Conservation (phyloP, 2,329 filamentous ascomycete genomes). For the Ophiostoma piceae region DNA sequence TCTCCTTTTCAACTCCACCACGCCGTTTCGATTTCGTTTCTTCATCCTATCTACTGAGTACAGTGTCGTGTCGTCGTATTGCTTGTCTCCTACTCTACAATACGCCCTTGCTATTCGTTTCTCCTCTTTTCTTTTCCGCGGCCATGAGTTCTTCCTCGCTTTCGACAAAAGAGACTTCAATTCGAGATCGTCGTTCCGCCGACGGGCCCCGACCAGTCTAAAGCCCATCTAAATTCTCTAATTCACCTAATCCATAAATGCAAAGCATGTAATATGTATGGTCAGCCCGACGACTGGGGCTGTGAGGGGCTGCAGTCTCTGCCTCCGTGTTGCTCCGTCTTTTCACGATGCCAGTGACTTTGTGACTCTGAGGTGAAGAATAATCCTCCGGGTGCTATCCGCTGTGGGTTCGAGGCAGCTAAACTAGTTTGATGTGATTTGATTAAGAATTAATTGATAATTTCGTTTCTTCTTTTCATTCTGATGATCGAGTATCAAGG, state of each 20-base stretch:
- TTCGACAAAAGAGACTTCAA: no score
- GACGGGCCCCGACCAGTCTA: not conserved
- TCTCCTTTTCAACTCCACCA: no score
- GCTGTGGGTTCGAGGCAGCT: not conserved
- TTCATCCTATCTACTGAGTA: not conserved
- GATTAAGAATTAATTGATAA: not conserved
- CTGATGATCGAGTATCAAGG: not conserved
- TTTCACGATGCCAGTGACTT: no score
- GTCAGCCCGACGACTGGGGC: conserved; percentile 9
- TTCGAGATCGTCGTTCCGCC: conserved; percentile 8
- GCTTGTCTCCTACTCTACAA: no score
- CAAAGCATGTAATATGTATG: conserved; percentile 14
- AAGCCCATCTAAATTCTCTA: not conserved
- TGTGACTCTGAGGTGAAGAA: not conserved
- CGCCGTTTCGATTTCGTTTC: no score
- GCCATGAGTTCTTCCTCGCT: not conserved
- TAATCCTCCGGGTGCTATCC: conserved; percentile 1
- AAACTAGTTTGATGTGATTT: not conserved
- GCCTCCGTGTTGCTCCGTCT: conserved; percentile 3
- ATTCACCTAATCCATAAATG: no score
- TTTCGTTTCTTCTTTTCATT: not conserved
- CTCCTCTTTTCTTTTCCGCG: conserved; percentile 5
- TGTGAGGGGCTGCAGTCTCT: conserved; percentile 4
- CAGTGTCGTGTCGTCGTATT: no score
- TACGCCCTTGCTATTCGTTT: not conserved